Base-by-base conservation (phyloP, 2,329 filamentous ascomycete genomes). In the Pseudogymnoascus pannorum region DNA sequence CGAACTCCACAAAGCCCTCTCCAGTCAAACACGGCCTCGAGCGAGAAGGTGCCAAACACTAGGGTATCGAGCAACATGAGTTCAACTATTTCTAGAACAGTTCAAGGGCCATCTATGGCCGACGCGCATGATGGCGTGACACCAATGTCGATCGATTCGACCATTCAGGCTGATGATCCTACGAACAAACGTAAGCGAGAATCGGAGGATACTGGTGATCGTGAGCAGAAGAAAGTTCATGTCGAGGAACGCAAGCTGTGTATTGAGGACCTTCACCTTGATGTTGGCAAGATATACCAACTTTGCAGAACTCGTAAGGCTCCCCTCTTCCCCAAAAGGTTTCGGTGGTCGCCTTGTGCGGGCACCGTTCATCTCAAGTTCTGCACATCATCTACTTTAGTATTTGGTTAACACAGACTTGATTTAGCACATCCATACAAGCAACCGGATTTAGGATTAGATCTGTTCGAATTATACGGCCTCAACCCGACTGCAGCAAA, bases 221-320 rank as follows among this genome's bases (percentile, higher is more conserved):
- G 79, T 70, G 77, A 80, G 65, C 76, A 79, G 68, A 87, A 87
- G 76, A 87, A 87, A 75, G 75, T 80, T 70, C 81, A 86, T 68
- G 74, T 84, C 74, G 84, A 86, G 76, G 79, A 81, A 72, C 78
- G 81, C 75, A 81, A 78, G 75, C 76, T 82, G 67, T 81, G 81
- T 75, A 85, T 87, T 74, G 79, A 86, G 69, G 81, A 85, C 74
- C 78, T 87, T 68, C 84, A 87, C 72, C 74, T 83, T 70, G 83
- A 87, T 78, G 84, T 87, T 65, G 85, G 84, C 75, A 77, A 81
- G 70, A 87, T 86, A 76, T 87, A 87, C 75, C 79, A 86, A 70
- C 78, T 87, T 76, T 83, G 83, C 79, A 82, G 80, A 79, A 84
- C 78, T 77, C 79, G 84, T 87, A 86, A 86, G 83, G 74, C 79